Evolutionary conservation across 148 eudicot genomes (phyloP).

Genomic region (Amaranthus hypochondriacus): DNA sequence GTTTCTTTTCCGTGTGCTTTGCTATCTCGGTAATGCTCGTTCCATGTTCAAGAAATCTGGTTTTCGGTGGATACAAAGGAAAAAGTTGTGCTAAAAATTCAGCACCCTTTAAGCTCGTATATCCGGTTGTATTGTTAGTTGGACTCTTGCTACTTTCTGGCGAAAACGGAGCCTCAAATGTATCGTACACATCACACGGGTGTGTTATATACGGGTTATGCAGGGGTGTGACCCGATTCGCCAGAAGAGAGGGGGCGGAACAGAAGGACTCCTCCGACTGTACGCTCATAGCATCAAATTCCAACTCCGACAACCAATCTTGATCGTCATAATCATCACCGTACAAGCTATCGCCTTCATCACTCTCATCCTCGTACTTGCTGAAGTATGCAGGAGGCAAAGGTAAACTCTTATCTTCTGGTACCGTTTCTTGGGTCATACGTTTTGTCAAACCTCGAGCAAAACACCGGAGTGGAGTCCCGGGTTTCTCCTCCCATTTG

Average conservation of each 20-base stretch:
- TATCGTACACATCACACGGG: constrained; percentile 9
- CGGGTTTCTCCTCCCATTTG: constrained; percentile 89
- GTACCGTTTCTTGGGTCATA: constrained; percentile 9
- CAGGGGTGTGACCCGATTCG: constrained; percentile 34
- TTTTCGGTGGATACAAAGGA: constrained; percentile 49
- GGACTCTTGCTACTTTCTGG: constrained; percentile 40
- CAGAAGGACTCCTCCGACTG: constrained; percentile 37
- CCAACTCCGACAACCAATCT: constrained; percentile 40
- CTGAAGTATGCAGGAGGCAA: constrained; percentile 32
- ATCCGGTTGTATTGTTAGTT: constrained; percentile 43
- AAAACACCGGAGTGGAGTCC: constrained; percentile 66
- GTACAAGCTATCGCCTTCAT: constrained; percentile 21
- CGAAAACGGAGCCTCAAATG: constrained; percentile 34
- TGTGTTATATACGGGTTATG: constrained; percentile 18
- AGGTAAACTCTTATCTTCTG: constrained; percentile 25
- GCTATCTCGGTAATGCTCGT: constrained; percentile 21
- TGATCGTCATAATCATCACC: constrained; percentile 27
- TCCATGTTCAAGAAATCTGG: constrained; percentile 32
- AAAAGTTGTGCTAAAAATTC: constrained; percentile 72
- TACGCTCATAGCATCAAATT: constrained; percentile 31
- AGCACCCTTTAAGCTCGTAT: constrained; percentile 50
- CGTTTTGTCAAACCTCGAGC: constrained; percentile 20
- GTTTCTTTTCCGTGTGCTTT: constrained; percentile 5
- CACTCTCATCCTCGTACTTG: constrained; percentile 20
- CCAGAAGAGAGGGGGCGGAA: constrained; percentile 46